phyloP scores from a whole-genome alignment of 108 stramenopile genomes.

The Skeletonema potamos region DNA sequence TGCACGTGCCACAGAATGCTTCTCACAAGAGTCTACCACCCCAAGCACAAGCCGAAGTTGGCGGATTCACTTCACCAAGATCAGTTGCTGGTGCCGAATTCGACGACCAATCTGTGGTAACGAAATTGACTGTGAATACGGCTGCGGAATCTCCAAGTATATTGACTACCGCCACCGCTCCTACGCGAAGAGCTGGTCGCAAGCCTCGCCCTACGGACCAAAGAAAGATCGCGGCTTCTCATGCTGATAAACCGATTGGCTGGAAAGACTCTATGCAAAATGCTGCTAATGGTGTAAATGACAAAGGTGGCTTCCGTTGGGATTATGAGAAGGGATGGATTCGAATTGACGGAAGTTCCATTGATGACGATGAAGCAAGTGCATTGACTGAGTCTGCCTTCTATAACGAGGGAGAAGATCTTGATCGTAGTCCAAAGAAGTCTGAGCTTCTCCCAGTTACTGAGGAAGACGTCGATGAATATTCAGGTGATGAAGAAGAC shows the following conservation, averaged over 20 bases:
- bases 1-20: constrained; percentile 26
- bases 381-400: constrained; percentile 24
- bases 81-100: background rate
- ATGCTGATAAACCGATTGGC: constrained; percentile 36
- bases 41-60: constrained; percentile 1
- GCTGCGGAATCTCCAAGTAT: constrained; percentile 27
- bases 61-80: background rate
- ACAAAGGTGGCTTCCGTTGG: constrained; percentile 48
- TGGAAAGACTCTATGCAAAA: constrained; percentile 81
- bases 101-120: constrained; percentile 27
- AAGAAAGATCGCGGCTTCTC: constrained; percentile 18
- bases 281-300: constrained; percentile 47
- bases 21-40: background rate
- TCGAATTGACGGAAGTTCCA: constrained; percentile 19
- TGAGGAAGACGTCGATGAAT: constrained; percentile 44
- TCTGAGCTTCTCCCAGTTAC: constrained; percentile 53
- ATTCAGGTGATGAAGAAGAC: constrained; percentile 10
- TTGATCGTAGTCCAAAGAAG: background rate
- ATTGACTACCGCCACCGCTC: constrained; percentile 8
- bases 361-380: constrained; percentile 41
- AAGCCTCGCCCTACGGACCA: constrained; percentile 23
- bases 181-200: constrained; percentile 25
- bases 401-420: background rate
- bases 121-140: constrained; percentile 22
- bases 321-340: constrained; percentile 72